Evolutionary conservation across 495 filamentous ascomycete genomes (phyloP).

Genomic region (Trichoderma erinaceum): DNA sequence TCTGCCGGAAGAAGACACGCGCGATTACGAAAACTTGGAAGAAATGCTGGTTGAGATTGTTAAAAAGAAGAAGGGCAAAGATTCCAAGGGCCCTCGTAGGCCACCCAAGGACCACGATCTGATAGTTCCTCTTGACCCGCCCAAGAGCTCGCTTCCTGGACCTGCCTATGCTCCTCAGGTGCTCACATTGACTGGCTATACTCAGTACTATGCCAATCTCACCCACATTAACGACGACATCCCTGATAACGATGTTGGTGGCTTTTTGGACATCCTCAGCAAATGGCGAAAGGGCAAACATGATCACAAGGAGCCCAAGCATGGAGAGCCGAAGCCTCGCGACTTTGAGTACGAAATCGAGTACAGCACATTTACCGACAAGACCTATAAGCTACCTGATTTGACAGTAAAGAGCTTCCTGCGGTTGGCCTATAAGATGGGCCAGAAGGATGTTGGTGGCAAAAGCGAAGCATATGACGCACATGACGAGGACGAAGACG

Average conservation of each 20-base stretch:
- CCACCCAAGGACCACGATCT: constrained; percentile 57
- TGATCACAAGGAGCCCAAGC: constrained; percentile 46
- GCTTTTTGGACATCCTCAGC: constrained; percentile 13
- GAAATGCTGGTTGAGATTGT: constrained; percentile 7
- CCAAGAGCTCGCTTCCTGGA: constrained; percentile 68
- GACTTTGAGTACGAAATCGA: constrained; percentile 74
- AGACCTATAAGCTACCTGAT: constrained; percentile 68
- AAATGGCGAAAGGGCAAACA: constrained; percentile 51
- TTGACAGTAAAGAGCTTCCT: constrained; percentile 80
- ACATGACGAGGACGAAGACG: constrained; percentile 22
- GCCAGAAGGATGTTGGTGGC: constrained; percentile 36
- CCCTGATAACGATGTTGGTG: constrained; percentile 18
- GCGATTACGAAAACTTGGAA: constrained; percentile 20
- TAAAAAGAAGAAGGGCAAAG: constrained; percentile 36
- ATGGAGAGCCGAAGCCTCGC: constrained; percentile 47
- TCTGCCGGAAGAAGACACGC: constrained; percentile 19
- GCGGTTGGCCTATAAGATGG: constrained; percentile 72
- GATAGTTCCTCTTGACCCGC: constrained; percentile 63
- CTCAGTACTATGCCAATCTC: constrained; percentile 90
- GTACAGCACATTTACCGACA: constrained; percentile 74
- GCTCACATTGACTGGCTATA: constrained; percentile 67
- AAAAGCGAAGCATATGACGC: constrained; percentile 20
- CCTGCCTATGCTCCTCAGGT: constrained; percentile 88
- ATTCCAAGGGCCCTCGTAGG: constrained; percentile 29
- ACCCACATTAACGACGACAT: constrained; percentile 74